Conservation (phyloP, 768 basidiomycete genomes). For the Scleroderma citrinum region DNA sequence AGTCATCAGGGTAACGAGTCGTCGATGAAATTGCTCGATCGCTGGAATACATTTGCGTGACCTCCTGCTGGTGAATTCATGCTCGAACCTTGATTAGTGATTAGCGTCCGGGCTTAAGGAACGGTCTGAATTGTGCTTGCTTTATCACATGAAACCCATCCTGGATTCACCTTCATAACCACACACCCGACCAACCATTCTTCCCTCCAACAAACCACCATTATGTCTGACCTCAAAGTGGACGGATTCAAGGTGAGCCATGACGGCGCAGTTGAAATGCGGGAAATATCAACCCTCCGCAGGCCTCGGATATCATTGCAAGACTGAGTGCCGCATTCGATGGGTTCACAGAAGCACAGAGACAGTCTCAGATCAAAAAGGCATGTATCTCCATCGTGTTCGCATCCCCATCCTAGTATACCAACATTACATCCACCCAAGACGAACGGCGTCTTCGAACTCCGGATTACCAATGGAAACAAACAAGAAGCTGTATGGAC, state of each 20-base stretch:
- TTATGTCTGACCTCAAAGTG: slow-evolving; percentile 69
- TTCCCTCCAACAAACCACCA: slow-evolving; percentile 4
- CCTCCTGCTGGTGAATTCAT: too few relatives aligned
- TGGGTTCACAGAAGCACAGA: slow-evolving; percentile 53
- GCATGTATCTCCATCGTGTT: slow-evolving; percentile 28
- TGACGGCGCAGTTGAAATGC: background rate
- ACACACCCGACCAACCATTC: too few relatives aligned
- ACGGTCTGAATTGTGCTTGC: too few relatives aligned
- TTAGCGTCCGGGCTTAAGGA: too few relatives aligned
- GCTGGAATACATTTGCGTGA: too few relatives aligned
- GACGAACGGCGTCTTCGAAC: slow-evolving; percentile 87
- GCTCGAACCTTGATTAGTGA: too few relatives aligned
- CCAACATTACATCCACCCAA: slow-evolving; percentile 19
- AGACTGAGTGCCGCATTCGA: slow-evolving; percentile 48
- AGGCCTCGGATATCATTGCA: slow-evolving; percentile 67
- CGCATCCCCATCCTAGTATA: background rate
- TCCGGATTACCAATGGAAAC: slow-evolving; percentile 67
- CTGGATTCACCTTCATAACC: too few relatives aligned
- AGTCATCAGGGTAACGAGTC: too few relatives aligned
- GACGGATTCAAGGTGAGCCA: slow-evolving; percentile 65
- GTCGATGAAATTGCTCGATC: too few relatives aligned
- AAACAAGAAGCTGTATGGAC: slow-evolving; percentile 80
- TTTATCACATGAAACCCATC: too few relatives aligned
- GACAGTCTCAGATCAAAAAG: slow-evolving; percentile 69
- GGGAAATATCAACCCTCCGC: background rate